Conservation (phyloP, 352 stramenopile species). For the Phytophthora vignae region DNA sequence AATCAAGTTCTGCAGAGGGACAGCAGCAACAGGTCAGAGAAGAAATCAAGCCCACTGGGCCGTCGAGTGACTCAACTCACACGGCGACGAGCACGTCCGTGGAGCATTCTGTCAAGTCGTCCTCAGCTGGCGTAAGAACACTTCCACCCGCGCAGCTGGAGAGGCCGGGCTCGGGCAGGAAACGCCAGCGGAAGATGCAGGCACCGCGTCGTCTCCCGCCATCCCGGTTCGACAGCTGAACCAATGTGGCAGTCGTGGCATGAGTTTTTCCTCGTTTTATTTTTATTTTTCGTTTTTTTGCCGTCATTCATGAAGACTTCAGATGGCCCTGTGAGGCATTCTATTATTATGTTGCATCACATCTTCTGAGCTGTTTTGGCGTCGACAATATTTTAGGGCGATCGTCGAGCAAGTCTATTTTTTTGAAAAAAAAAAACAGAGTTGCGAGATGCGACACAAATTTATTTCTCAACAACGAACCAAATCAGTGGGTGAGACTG, state of each 20-base stretch:
- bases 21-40: slow-evolving; percentile 7
- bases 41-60: neutral
- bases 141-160: slow-evolving; percentile 13
- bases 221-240: slow-evolving; percentile 28
- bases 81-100: neutral
- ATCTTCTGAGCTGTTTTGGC: neutral
- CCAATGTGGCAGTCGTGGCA: neutral
- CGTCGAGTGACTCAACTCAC: neutral
- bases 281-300: slow-evolving; percentile 1
- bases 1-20: neutral
- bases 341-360: neutral
- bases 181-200: slow-evolving; percentile 63
- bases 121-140: neutral
- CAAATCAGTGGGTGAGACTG: slow-evolving; percentile 22
- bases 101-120: slow-evolving; percentile 2
- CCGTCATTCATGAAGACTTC: neutral
- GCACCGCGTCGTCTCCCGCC: slow-evolving; percentile 61
- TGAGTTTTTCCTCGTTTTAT: slow-evolving; percentile 5
- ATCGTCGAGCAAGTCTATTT: slow-evolving; percentile 11
- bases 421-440: neutral
- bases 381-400: neutral
- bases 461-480: slow-evolving; percentile 24
- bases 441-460: slow-evolving; percentile 22
- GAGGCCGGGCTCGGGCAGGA: slow-evolving; percentile 40
- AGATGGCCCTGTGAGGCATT: neutral